phyloP scores from a whole-genome alignment of 306 rosid species.

The Carpinus viminea region DNA sequence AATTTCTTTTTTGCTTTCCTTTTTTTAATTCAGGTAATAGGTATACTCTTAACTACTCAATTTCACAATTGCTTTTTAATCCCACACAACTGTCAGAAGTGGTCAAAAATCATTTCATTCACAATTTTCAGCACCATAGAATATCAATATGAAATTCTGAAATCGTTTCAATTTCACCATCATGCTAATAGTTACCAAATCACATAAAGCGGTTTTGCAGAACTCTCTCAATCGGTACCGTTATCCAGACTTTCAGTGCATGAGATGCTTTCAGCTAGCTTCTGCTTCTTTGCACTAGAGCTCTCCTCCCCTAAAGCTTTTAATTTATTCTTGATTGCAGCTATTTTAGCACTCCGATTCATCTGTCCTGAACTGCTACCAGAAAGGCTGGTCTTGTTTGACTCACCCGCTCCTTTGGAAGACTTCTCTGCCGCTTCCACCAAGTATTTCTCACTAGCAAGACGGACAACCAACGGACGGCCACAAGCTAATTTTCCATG shows the following conservation, averaged over 20 bases:
- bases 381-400: constrained; percentile 44
- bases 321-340: constrained; percentile 93
- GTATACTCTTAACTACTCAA: neutral
- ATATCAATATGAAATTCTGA: neutral
- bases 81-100: neutral
- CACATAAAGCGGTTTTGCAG: neutral
- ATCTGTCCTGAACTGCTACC: constrained; percentile 54
- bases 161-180: neutral
- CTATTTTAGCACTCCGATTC: constrained; percentile 72
- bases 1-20: neutral
- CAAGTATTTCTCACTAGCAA: constrained; percentile 57
- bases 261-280: constrained; percentile 49
- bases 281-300: constrained; percentile 65
- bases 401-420: constrained; percentile 41
- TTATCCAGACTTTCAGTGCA: constrained; percentile 18
- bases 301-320: constrained; percentile 79
- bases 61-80: neutral
- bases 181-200: neutral
- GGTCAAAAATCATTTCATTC: neutral
- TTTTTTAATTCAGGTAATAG: neutral
- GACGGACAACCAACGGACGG: constrained; percentile 84
- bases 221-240: neutral
- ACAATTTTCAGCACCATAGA: neutral
- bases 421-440: constrained; percentile 45
- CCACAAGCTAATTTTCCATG: constrained; percentile 88